Conservation (phyloP, 192 early-diverging fungal genomes). For the Rhizophagus clarus region DNA sequence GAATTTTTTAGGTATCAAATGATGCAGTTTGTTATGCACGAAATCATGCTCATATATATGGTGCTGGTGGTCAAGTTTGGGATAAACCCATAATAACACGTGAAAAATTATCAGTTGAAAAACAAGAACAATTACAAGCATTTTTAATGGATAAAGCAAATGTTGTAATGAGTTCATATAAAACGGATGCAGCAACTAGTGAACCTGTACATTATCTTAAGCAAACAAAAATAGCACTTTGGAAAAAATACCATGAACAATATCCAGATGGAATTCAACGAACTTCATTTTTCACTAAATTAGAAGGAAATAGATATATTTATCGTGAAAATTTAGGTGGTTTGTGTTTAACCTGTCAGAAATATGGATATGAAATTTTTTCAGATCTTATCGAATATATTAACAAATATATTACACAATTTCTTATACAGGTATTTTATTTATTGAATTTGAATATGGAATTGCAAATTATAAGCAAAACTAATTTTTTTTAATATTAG, state of each 20-base stretch:
- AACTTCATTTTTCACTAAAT: not conserved
- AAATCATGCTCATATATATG: too few species aligned
- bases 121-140: too few species aligned
- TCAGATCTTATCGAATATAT: not conserved
- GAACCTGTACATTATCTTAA: too few species aligned
- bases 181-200: too few species aligned
- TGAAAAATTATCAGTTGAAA: too few species aligned
- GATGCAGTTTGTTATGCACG: too few species aligned
- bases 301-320: slow-evolving; percentile 3
- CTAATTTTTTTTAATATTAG: not conserved
- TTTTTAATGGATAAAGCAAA: too few species aligned
- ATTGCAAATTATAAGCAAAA: not conserved
- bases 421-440: not conserved
- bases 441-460: not conserved
- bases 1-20: too few species aligned
- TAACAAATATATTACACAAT: not conserved
- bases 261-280: not conserved
- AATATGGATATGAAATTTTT: slow-evolving; percentile 3
- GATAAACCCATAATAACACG: too few species aligned
- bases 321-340: not conserved
- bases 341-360: not conserved
- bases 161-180: too few species aligned
- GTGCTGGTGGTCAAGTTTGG: too few species aligned
- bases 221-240: not conserved
- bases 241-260: slow-evolving; percentile 8